Evolutionary conservation across 768 basidiomycete species (phyloP).

Genomic region (Hypholoma fasciculare): DNA sequence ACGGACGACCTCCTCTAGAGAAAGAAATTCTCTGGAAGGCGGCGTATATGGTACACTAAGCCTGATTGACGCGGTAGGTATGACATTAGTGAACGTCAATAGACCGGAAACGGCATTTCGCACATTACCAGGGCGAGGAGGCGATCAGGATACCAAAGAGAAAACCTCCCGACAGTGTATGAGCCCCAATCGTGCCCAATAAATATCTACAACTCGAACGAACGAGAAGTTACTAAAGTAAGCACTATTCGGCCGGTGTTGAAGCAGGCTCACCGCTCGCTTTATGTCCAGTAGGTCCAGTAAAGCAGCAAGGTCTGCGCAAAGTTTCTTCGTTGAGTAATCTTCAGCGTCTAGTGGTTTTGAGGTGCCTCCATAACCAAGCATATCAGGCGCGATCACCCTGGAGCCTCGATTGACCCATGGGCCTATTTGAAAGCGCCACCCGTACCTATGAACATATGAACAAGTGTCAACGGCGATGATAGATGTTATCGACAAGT

Average conservation of each 20-base stretch:
- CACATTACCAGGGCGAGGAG: slow-evolving; percentile 60
- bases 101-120: slow-evolving; percentile 20
- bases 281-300: slow-evolving; percentile 54
- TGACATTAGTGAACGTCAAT: background rate
- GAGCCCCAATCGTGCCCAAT: slow-evolving; percentile 87
- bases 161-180: slow-evolving; percentile 61
- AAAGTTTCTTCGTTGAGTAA: slow-evolving; percentile 61
- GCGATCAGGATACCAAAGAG: slow-evolving; percentile 71
- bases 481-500: background rate
- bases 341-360: slow-evolving; percentile 54
- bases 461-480: background rate
- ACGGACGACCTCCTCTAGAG: slow-evolving; percentile 52
- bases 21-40: slow-evolving; percentile 46
- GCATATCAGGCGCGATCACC: slow-evolving; percentile 61
- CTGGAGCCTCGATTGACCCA: slow-evolving; percentile 66
- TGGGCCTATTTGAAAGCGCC: slow-evolving; percentile 72
- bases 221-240: background rate
- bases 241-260: background rate
- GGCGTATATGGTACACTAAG: slow-evolving; percentile 69
- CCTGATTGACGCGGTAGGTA: slow-evolving; percentile 32
- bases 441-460: slow-evolving; percentile 58
- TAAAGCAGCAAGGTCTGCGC: slow-evolving; percentile 63
- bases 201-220: slow-evolving; percentile 43
- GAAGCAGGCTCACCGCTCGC: slow-evolving; percentile 46
- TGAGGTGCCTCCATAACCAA: slow-evolving; percentile 68